Base-by-base conservation (phyloP, 768 basidiomycete genomes). In the Panaeolus papilionaceus region DNA sequence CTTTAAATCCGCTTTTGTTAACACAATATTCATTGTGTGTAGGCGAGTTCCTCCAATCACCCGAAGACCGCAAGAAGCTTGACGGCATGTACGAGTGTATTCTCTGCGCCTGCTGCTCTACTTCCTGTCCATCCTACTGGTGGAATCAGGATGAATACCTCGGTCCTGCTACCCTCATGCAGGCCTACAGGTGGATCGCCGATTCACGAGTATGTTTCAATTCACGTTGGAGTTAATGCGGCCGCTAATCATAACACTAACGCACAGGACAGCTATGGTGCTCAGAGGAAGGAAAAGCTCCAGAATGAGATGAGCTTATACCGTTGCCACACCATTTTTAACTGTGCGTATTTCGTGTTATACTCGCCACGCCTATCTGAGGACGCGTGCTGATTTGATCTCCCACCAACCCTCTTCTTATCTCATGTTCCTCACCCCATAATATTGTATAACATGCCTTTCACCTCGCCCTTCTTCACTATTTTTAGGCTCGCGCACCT, bases 61-160 rank as follows among this genome's bases (percentile, higher is more conserved):
- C 80, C 28, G 96, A 94, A 73, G 95, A 99, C 76, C 89, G 97
- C 75, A 89, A 89, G 85, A 99, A 98, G 81, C 90, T 99, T 18
- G 97, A 93, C 72, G 96, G 96, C 62, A 88, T 99, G 83, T 99
- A 99, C 83, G 98, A 98, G 79, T 96, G 96, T 79, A 98, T 97
- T 70, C 89, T 96, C 66, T 96, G 95, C 75, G 95, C 97, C 2
- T 98, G 98, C 82, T 99, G 97, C 83, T 96, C 96, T 49, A 99
- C 97, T 0, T 93, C 93, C 51, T 99, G 97, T 86, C 97, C 97
- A 4, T 93, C 91, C 38, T 98, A 99, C 81, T 98, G 97, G 97
- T 99, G 97, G 97, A 99, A 98, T 82, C 95, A 96, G 80, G 96
- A 98, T 76, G 93, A 95, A 79, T 99, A 99, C 80, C 92, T 99